Conservation (phyloP, 495 filamentous ascomycete species). For the Lindgomyces ingoldianus region DNA sequence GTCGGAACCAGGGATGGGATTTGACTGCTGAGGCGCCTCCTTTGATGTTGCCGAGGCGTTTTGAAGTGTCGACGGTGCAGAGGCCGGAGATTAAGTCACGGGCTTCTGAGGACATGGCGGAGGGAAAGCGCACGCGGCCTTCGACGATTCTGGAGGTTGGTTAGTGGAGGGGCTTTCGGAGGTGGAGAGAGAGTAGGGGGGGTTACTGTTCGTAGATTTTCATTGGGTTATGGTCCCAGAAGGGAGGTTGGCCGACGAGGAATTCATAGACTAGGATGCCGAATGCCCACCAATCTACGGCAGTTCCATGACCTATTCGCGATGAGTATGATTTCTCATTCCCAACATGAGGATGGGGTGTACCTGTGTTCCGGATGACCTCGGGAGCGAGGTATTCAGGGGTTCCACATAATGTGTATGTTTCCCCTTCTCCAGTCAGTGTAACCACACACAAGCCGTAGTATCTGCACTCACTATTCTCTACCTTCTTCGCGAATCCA, state of each 20-base stretch:
- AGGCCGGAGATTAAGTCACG: constrained; percentile 81
- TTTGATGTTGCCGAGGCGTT: constrained; percentile 83
- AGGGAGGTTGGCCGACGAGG: constrained; percentile 91
- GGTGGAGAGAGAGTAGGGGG: not conserved
- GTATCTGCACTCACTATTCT: constrained; percentile 51
- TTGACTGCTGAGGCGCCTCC: constrained; percentile 83
- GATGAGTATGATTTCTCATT: not conserved
- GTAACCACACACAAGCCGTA: not conserved
- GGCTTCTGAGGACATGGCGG: constrained; percentile 70
- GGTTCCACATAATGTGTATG: constrained; percentile 94
- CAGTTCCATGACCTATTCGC: constrained; percentile 73
- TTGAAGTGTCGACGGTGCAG: constrained; percentile 85
- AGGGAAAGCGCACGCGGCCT: constrained; percentile 69
- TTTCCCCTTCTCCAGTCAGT: constrained; percentile 59
- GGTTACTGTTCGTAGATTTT: constrained; percentile 88
- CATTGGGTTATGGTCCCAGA: constrained; percentile 95
- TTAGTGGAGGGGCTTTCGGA: not conserved
- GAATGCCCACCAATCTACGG: constrained; percentile 99
- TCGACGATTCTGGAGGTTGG: constrained; percentile 64
- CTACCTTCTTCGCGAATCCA: constrained; percentile 87
- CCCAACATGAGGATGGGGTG: not conserved
- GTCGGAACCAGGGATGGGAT: constrained; percentile 80
- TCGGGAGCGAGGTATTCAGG: constrained; percentile 97
- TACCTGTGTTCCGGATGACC: constrained; percentile 85
- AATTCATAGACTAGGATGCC: constrained; percentile 97